Conservation (phyloP, 23 red algal species). For the Gracilariopsis chorda region DNA sequence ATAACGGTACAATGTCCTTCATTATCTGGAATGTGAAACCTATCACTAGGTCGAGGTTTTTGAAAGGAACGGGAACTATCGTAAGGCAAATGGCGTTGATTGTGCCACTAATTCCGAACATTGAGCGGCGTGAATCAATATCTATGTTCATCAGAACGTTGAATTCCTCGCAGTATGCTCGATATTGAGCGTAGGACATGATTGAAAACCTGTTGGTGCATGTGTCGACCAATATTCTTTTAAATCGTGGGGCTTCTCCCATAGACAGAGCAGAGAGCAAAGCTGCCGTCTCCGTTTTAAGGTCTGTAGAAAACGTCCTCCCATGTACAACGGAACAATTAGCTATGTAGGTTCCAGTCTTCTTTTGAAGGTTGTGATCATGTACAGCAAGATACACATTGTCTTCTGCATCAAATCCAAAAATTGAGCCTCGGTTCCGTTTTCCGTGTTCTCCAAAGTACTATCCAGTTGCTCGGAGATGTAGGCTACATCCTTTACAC, state of each 20-base stretch:
- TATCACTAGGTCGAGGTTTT: constrained; percentile 11
- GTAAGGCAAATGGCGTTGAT: background rate
- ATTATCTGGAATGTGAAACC: constrained; percentile 18
- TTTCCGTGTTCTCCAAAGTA: background rate
- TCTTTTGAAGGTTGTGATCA: background rate
- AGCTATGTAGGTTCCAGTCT: background rate
- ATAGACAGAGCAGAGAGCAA: background rate
- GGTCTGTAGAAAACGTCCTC: background rate
- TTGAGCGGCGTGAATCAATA: background rate
- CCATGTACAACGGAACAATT: constrained; percentile 26
- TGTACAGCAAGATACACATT: background rate
- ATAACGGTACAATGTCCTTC: background rate
- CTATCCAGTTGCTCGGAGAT: background rate
- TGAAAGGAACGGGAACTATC: constrained; percentile 31
- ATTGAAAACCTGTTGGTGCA: background rate
- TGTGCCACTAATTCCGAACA: background rate
- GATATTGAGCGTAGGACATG: background rate
- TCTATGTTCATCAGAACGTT: background rate
- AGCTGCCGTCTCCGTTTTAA: background rate
- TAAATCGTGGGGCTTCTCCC: background rate
- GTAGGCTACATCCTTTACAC: background rate
- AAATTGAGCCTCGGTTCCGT: too few species aligned
- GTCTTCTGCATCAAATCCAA: background rate
- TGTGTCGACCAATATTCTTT: background rate
- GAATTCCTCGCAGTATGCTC: constrained; percentile 1